A percentile compares a stretch with the other conserved stretches of the same genome.
Conservation (phyloP, 345 rosid genomes). For the Lepidium sativum region DNA sequence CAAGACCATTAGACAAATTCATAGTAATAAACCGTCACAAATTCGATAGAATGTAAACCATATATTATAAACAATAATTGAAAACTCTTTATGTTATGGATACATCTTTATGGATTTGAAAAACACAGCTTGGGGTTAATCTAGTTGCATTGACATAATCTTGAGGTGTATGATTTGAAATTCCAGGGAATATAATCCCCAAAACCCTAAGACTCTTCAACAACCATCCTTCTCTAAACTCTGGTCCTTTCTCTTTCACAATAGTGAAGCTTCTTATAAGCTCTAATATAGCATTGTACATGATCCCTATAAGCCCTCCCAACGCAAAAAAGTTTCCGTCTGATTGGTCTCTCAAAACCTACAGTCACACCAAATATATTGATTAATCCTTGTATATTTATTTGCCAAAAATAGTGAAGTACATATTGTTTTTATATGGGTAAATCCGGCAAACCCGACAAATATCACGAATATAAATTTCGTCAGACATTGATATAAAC, state of each 20-base stretch:
- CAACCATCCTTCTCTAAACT: constrained; percentile 38
- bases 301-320: constrained; percentile 16
- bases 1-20: no score
- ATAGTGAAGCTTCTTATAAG: constrained; percentile 53
- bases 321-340: constrained; percentile 46
- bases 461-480: no score
- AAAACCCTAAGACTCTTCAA: constrained; percentile 24
- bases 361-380: neutral
- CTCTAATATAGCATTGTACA: constrained; percentile 34
- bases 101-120: constrained; percentile 8
- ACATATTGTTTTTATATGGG: no score
- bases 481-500: no score
- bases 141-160: constrained; percentile 43
- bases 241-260: constrained; percentile 19
- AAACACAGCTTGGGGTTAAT: constrained; percentile 15
- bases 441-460: no score
- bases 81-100: neutral
- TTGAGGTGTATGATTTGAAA: constrained; percentile 35
- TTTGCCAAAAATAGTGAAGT: neutral
- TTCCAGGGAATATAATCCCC: constrained; percentile 32
- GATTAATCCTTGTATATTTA: neutral
- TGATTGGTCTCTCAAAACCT: constrained; percentile 46
- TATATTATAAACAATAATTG: neutral
- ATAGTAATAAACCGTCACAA: no score
- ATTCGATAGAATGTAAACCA: no score